Base-by-base conservation (phyloP, 164 flowering plant genomes). In the Cinnamomum micranthum region DNA sequence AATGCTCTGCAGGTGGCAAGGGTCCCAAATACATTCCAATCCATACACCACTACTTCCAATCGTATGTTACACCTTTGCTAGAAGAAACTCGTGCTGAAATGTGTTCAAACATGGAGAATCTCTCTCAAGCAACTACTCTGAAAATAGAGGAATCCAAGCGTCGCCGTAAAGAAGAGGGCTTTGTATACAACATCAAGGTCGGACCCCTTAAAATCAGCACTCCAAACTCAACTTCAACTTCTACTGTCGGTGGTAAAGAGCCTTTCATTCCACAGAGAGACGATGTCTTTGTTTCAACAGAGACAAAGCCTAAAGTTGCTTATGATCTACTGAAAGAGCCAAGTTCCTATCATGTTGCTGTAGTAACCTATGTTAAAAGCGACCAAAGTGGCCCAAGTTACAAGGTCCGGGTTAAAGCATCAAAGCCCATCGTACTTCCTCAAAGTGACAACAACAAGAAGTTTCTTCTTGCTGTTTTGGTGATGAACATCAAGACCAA, bases 51-150 rank as follows among this genome's bases (percentile, higher is more conserved):
- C 0, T 89, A 91, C 76, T 75, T 87, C 65, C 76, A 80, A 14
- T 87, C 91, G 0, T 91, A 41, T 73, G 50, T 76, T 10, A 78
- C 68, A 31, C 94, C 97, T 27, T 78, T 89, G 60, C 52, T 84
- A 22, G 92, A 89, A 74, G 92, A 89, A 77, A 86, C 87, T 33
- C 87, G 91, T 23, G 81, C 87, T 2, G 84, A 81, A 14, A 15
- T 93, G 55, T 75, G 47, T 33, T 82, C 92, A 2, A 81, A 82
- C 62, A 51, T 93, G 86, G 89, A 91, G 58, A 62, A 51, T 23
- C 66, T 90, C 15, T 65, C 79, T 1, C 28, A 67, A 5, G 87
- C 89, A 13, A 96, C 96, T 6, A 80, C 31, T 78, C 84, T 87
- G 20, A 84, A 86, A 79, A 81, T 89, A 27, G 72, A 73, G n/a